phyloP scores from a whole-genome alignment of 1,139 yeast species.

The Blastobotrys aristatus region DNA sequence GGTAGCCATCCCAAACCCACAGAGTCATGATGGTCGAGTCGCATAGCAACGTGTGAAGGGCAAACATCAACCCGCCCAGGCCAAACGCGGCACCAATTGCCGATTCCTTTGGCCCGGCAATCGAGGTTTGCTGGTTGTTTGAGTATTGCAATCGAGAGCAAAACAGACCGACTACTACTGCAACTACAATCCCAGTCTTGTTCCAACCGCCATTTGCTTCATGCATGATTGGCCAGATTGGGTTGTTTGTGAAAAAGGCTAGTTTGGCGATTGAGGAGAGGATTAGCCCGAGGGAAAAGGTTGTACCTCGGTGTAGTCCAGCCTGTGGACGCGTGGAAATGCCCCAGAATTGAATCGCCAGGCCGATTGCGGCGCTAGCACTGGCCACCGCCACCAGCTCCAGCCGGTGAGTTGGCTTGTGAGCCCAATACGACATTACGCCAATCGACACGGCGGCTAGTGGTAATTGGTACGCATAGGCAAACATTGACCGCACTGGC shows the following conservation, averaged over 20 bases:
- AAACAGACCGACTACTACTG: slow-evolving; percentile 56
- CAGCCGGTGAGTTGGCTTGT: slow-evolving; percentile 65
- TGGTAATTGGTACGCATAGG: slow-evolving; percentile 48
- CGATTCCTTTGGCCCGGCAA: slow-evolving; percentile 29
- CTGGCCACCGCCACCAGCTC: slow-evolving; percentile 63
- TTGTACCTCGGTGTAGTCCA: slow-evolving; percentile 50
- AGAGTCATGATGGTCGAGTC: slow-evolving; percentile 81
- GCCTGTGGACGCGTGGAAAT: slow-evolving; percentile 42
- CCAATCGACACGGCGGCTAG: slow-evolving; percentile 60
- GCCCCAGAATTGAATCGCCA: slow-evolving; percentile 54
- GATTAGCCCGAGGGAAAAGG: slow-evolving; percentile 69
- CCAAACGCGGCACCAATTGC: slow-evolving; percentile 57
- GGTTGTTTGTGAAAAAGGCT: slow-evolving; percentile 78
- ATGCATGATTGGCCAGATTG: slow-evolving; percentile 95
- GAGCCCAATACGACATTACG: slow-evolving; percentile 66
- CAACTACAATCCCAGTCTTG: slow-evolving; percentile 61
- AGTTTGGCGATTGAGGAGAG: slow-evolving; percentile 70
- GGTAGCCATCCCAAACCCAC: slow-evolving; percentile 96
- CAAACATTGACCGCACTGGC: slow-evolving; percentile 45
- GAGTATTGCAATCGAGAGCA: slow-evolving; percentile 39
- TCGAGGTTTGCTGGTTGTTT: slow-evolving; percentile 23
- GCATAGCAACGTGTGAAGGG: slow-evolving; percentile 66
- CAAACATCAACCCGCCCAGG: slow-evolving; percentile 70
- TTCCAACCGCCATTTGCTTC: slow-evolving; percentile 83
- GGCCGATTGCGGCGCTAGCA: slow-evolving; percentile 55